These are phyloP conservation scores for Debaryomycetaceae sp. DNA, from an alignment of 1,139 yeast species.

Conservation along the genomic window DNA sequence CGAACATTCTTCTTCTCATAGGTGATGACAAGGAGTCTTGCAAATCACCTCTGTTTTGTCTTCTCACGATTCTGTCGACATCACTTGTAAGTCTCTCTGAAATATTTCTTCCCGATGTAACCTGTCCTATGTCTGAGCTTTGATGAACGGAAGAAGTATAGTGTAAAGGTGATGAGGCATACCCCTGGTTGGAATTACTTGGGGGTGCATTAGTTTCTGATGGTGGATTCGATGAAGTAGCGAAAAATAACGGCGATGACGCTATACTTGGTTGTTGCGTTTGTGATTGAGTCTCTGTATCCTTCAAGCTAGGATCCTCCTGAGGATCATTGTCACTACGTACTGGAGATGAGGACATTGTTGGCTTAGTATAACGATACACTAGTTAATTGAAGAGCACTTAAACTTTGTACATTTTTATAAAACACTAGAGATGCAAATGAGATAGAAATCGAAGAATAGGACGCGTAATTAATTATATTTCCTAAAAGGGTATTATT, in stretches of 20 bases:
- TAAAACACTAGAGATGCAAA: neutral
- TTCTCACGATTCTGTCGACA: slow-evolving; percentile 40
- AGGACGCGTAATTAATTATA: slow-evolving; percentile 14
- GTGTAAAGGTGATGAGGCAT: slow-evolving; percentile 45
- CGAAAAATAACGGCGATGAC: slow-evolving; percentile 66
- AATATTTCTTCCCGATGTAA: slow-evolving; percentile 13
- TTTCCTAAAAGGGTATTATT: slow-evolving; percentile 19
- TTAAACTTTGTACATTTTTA: neutral
- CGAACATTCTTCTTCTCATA: slow-evolving; percentile 35
- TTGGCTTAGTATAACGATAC: neutral
- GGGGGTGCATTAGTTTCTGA: slow-evolving; percentile 27
- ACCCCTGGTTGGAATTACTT: slow-evolving; percentile 19
- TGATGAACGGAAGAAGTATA: slow-evolving; percentile 43
- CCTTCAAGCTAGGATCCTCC: slow-evolving; percentile 19
- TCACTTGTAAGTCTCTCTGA: slow-evolving; percentile 38
- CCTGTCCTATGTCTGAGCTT: slow-evolving; percentile 26
- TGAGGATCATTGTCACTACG: slow-evolving; percentile 24
- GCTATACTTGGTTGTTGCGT: slow-evolving; percentile 42
- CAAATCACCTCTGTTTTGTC: slow-evolving; percentile 42
- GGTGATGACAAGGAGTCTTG: slow-evolving; percentile 44
- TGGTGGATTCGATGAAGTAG: slow-evolving; percentile 48
- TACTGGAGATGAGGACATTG: slow-evolving; percentile 31
- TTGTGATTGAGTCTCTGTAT: slow-evolving; percentile 37
- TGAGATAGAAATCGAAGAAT: slow-evolving; percentile 1
- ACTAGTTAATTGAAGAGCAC: neutral